These are phyloP conservation scores for Teunomyces panamensis DNA, from an alignment of 805 yeast species.

Conservation along the genomic window DNA sequence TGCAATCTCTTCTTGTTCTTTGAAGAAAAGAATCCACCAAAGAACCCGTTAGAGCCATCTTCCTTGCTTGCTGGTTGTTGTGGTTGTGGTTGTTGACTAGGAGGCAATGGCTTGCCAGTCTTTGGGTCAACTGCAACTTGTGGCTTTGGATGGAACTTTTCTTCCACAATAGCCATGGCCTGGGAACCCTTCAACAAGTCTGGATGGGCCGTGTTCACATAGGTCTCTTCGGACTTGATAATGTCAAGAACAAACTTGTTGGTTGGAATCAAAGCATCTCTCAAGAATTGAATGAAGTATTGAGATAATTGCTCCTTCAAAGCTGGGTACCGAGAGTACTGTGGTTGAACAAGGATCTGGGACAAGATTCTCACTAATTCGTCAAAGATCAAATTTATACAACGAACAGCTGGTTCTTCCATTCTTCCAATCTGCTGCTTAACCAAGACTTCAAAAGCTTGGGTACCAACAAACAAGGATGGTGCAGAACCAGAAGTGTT, in stretches of 20 bases:
- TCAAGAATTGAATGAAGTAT: slow-evolving; percentile 73
- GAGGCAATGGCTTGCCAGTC: slow-evolving; percentile 77
- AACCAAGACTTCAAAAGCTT: slow-evolving; percentile 81
- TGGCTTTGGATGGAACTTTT: slow-evolving; percentile 72
- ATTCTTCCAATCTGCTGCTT: slow-evolving; percentile 65
- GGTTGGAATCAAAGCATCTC: slow-evolving; percentile 80
- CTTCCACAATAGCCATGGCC: slow-evolving; percentile 91
- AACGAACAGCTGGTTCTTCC: slow-evolving; percentile 88
- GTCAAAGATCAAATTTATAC: slow-evolving; percentile 88
- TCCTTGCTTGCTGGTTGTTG: slow-evolving; percentile 29
- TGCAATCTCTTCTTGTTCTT: slow-evolving; percentile 93
- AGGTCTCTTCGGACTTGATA: slow-evolving; percentile 83
- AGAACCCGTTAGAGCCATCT: slow-evolving; percentile 72
- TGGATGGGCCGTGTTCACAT: slow-evolving; percentile 97
- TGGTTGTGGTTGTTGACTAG: slow-evolving; percentile 28
- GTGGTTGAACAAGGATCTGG: slow-evolving; percentile 73
- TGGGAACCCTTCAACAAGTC: slow-evolving; percentile 92
- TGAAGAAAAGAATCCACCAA: slow-evolving; percentile 91
- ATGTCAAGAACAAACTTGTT: slow-evolving; percentile 81
- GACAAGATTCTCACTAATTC: slow-evolving; percentile 88
- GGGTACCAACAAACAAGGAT: slow-evolving; percentile 93
- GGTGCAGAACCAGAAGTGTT: slow-evolving; percentile 96
- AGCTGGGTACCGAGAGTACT: slow-evolving; percentile 84
- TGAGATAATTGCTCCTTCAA: slow-evolving; percentile 83
- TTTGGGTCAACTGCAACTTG: slow-evolving; percentile 83